phyloP scores from a whole-genome alignment of 2,329 filamentous ascomycete genomes.

The Corynespora cassiicola region DNA sequence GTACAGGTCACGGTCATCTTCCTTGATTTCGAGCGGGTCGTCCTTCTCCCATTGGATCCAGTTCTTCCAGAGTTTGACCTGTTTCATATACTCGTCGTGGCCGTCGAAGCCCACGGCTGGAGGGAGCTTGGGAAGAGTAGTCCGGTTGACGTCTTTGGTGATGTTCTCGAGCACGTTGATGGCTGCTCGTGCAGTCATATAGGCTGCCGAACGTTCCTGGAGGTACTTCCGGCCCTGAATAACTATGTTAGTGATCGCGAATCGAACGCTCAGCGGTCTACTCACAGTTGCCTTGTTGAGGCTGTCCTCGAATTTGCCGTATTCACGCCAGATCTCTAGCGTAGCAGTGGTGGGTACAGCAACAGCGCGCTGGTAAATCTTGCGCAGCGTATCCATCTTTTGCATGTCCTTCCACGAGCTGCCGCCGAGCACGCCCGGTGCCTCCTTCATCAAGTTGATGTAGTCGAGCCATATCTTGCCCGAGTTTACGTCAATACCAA shows the following conservation, averaged over 20 bases:
- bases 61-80: conserved; percentile 87
- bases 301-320: conserved; percentile 93
- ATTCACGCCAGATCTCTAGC: conserved; percentile 93
- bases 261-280: conserved; percentile 11
- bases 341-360: conserved; percentile 84
- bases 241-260: conserved; percentile 8
- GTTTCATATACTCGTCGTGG: conserved; percentile 80
- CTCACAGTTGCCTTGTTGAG: conserved; percentile 89
- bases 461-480: conserved; percentile 94
- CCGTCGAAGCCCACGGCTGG: conserved; percentile 87
- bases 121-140: conserved; percentile 79
- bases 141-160: conserved; percentile 76
- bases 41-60: conserved; percentile 97
- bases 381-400: conserved; percentile 93
- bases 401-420: conserved; percentile 95
- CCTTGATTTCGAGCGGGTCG: conserved; percentile 84
- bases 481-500: conserved; percentile 90
- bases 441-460: conserved; percentile 88
- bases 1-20: conserved; percentile 78
- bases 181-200: conserved; percentile 94
- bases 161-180: conserved; percentile 91
- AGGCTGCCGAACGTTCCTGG: conserved; percentile 88
- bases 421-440: conserved; percentile 84
- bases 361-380: conserved; percentile 90
- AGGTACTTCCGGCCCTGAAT: conserved; percentile 86